Base-by-base conservation (phyloP, 768 basidiomycete species). In the Scleroderma citrinum region DNA sequence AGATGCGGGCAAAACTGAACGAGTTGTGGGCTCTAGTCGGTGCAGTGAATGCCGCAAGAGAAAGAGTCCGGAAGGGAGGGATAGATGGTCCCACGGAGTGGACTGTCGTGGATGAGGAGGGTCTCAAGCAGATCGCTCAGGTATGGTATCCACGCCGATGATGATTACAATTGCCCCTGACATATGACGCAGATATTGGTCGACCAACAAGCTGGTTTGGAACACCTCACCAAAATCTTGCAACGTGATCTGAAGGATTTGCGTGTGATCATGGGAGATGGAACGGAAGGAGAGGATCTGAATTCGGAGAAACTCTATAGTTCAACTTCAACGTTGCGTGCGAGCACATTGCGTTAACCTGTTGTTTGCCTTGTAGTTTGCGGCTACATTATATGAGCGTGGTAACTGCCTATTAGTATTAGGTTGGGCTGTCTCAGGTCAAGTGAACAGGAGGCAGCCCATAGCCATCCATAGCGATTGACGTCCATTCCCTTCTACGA, bases 41-140 rank as follows among this genome's bases (percentile, higher is more conserved):
- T 3, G 81, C 85, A 39, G 71, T 92, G 16, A 77, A 77, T 46
- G 76, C 76, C 7, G 75, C 79, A 23, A 69, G 75, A 56, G 81
- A 84, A 58, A 66, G 73, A 36, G 75, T 72, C 41, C 65, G 70
- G 51, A 73, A 75, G 52, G 65, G 60, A 19, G 68, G 65, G 26
- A 57, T 59, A 12, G 75, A 73, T 14, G 74, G 72, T 1, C 49
- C 44, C 14, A 73, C 76, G 7, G 85, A 83, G 57, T 91, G 88
- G 88, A 77, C 81, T 0, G 87, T 92, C n/a, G 85, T 87, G 3
- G 91, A 93, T 61, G 87, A 89, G 59, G 87, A 90, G 2, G 90
- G 90, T 1, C 67, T 93, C 48, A 72, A 79, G 41, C 82, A 87
- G 63, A 81, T 93, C 48, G 72, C 82, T 3, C 82, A 86, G 76